Evolutionary conservation across 768 basidiomycete genomes (phyloP).

Genomic region (Tricholoma flavovirens): DNA sequence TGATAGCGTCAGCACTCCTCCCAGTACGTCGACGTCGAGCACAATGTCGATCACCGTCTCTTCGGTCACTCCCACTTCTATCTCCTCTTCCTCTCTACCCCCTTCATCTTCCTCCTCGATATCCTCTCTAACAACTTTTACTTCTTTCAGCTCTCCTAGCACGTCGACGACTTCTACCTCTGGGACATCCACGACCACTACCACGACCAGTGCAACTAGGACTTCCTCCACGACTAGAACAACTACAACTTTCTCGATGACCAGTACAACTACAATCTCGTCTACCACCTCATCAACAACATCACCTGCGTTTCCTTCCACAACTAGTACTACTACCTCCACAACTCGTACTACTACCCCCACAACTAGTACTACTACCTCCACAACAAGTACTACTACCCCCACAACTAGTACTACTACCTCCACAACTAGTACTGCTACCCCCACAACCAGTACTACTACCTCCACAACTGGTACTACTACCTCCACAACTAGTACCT

Average conservation of each 20-base stretch:
- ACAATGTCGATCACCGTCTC: slow-evolving; percentile 5
- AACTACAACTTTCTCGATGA: slow-evolving; percentile 8
- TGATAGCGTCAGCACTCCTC: slow-evolving; percentile 7
- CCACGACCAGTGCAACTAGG: slow-evolving; percentile 16
- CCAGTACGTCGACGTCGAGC: slow-evolving; percentile 1
- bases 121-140: slow-evolving; percentile 8
- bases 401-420: slow-evolving; percentile 10
- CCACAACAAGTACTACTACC: no score
- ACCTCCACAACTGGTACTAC: no score
- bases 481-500: slow-evolving; percentile 10
- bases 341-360: no score
- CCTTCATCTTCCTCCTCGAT: slow-evolving; percentile 11
- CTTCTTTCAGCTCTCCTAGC: slow-evolving; percentile 14
- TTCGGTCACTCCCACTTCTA: slow-evolving; percentile 8
- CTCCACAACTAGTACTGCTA: no score
- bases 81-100: slow-evolving; percentile 9
- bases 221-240: slow-evolving; percentile 8
- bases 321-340: slow-evolving; percentile 11
- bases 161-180: slow-evolving; percentile 19
- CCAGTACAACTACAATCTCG: no score
- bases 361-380: no score
- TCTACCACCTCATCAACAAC: slow-evolving; percentile 13
- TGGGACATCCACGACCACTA: slow-evolving; percentile 14
- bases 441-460: no score
- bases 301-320: slow-evolving; percentile 10